Base-by-base conservation (phyloP, 2,329 filamentous ascomycete genomes). In the Cladosporium sp. region DNA sequence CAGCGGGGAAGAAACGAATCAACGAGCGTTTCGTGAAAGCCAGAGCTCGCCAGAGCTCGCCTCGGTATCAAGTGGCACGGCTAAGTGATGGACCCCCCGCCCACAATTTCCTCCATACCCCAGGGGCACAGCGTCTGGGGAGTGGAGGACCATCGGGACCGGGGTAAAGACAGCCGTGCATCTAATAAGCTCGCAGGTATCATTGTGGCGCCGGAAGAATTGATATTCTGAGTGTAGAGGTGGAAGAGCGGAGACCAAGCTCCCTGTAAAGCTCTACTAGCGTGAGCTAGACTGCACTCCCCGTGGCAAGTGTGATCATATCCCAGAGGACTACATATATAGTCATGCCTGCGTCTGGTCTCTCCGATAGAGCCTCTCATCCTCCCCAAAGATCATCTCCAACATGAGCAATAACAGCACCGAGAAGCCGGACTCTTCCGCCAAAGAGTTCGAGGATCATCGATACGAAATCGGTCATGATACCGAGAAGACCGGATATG, bases 341-440 rank as follows among this genome's bases (percentile, higher is more conserved):
- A 59, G 56, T n/a, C 33, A 50, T 49, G 58, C 44, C 40, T 60
- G 37, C 58, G 33, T 26, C 58, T 50, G 26, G 14, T 50, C 29
- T 26, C 23, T 33, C n/a, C 37, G 58, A 16, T 18, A 49, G 40
- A 31, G n/a, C 40, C 21, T 60, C 58, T 50, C 37, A 14, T 49
- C 40, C 31, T n/a, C 18, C 37, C 31, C 46, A 75, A 57, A 26
- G 31, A 31, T 29, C 37, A 26, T 37, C 37, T 26, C 52, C 50
- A 58, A 46, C 58, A 66, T 66, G 64, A 66, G 37, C 23, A 62
- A 37, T 21, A 16, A 49, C 49, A 35, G 26, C 21, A 49, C 18
- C 14, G 64, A 66, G 59, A 66, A 66, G 64, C 56, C 63, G 63
- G 61, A 50, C 58, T 58, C 52, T 40, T 28, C 52, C 21, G 35